Conservation (phyloP, 2,329 filamentous ascomycete species). For the Sporothrix humicola region DNA sequence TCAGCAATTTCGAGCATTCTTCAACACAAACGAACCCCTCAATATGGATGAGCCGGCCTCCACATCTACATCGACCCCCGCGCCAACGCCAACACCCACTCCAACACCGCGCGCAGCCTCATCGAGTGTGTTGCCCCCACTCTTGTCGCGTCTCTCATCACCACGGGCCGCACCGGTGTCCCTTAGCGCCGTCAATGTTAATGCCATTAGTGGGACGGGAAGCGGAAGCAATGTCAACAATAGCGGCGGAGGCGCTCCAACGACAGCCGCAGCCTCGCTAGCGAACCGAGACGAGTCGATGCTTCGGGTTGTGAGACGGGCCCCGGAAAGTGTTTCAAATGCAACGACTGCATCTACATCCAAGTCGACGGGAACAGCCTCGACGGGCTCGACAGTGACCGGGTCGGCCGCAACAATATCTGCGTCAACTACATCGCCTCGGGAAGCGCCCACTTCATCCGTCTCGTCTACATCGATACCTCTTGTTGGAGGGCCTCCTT, state of each 20-base stretch:
- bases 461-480: constrained; percentile 32
- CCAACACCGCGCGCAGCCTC: neutral
- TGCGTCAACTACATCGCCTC: neutral
- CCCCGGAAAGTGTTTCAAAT: constrained; percentile 3
- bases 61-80: constrained; percentile 10
- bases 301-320: constrained; percentile 16
- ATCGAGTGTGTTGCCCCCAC: neutral
- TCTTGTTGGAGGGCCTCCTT: neutral
- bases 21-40: too few species aligned
- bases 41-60: constrained; percentile 22
- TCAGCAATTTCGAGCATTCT: neutral
- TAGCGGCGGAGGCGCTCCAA: neutral
- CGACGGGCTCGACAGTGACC: neutral
- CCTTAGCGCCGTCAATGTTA: constrained; percentile 29
- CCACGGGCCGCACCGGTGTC: constrained; percentile 27
- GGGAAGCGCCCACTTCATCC: constrained; percentile 30
- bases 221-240: neutral
- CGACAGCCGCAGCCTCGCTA: constrained; percentile 5
- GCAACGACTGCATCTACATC: constrained; percentile 6
- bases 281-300: constrained; percentile 17
- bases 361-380: constrained; percentile 14
- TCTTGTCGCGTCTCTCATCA: constrained; percentile 23
- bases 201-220: constrained; percentile 21
- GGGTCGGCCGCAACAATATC: neutral
- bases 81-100: neutral